Percentiles rank a stretch among this genome's conserved stretches.
These are phyloP conservation scores for Fistulifera solaris DNA, from an alignment of 108 stramenopile genomes.

Conservation along the genomic window DNA sequence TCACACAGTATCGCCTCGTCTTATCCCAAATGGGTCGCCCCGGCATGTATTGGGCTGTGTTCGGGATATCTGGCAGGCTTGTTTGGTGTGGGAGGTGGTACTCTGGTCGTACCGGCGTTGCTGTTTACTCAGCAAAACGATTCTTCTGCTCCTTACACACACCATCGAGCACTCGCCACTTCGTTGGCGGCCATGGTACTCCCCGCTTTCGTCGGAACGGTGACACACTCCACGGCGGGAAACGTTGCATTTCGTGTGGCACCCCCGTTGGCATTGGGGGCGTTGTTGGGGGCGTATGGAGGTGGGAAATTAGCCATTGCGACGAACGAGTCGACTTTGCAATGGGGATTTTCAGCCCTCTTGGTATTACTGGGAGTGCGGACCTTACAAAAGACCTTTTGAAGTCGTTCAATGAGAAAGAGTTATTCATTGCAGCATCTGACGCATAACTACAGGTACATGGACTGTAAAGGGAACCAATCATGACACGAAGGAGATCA, in stretches of 20 bases:
- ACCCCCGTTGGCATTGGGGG: conserved; percentile 63
- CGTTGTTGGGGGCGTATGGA: conserved; percentile 68
- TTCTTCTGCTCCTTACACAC: conserved; percentile 52
- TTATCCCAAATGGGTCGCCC: conserved; percentile 17
- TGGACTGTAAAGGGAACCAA: too few species aligned
- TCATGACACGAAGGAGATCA: too few species aligned
- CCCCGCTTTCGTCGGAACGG: conserved; percentile 68
- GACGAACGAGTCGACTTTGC: conserved; percentile 53
- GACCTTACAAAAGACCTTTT: conserved; percentile 18
- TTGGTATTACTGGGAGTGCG: conserved; percentile 59
- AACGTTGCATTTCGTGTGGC: conserved; percentile 73
- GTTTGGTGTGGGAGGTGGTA: conserved; percentile 91
- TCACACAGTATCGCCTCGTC: background rate
- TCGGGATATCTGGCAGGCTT: conserved; percentile 75
- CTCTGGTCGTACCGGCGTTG: conserved; percentile 82
- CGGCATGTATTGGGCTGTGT: conserved; percentile 37
- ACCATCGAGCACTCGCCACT: conserved; percentile 85
- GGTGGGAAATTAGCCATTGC: conserved; percentile 59
- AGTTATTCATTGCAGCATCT: too few species aligned
- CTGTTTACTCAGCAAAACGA: conserved; percentile 18
- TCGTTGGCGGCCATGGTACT: conserved; percentile 76
- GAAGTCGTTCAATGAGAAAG: too few species aligned
- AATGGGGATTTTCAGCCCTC: conserved; percentile 62
- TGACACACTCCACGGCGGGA: conserved; percentile 58
- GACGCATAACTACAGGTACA: too few species aligned